Percentiles rank a stretch among this genome's conserved stretches.
Evolutionary conservation across 1,284 basidiomycete genomes (phyloP).

Genomic region (Erythrobasidium hasegawianum): DNA sequence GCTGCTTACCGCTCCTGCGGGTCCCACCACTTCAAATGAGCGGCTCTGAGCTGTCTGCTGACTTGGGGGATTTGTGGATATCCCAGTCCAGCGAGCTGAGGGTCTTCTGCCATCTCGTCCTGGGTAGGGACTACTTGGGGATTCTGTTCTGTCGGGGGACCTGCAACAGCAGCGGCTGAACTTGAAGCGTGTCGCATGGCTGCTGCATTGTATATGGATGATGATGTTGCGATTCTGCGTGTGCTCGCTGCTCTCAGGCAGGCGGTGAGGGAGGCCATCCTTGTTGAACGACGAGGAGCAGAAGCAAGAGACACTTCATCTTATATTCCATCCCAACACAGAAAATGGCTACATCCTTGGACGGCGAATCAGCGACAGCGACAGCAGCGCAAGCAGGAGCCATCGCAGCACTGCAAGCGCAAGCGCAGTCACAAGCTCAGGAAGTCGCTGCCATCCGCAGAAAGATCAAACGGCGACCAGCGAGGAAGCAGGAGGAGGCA

Average conservation of each 20-base stretch:
- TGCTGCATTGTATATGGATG: not conserved
- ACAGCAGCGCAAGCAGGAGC: slow-evolving; percentile 2
- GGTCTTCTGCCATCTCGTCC: slow-evolving; percentile 41
- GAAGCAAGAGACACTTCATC: too few species aligned
- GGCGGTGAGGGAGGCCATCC: not conserved
- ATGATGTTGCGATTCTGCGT: slow-evolving; percentile 4
- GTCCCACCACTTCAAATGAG: slow-evolving; percentile 41
- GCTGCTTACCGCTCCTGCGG: slow-evolving; percentile 41
- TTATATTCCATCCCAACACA: too few species aligned
- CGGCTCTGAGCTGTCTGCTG: slow-evolving; percentile 39
- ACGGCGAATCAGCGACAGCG: too few species aligned
- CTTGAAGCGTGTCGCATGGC: not conserved
- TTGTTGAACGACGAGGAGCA: too few species aligned
- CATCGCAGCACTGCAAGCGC: not conserved
- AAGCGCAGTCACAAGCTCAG: too few species aligned
- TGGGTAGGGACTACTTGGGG: slow-evolving; percentile 32
- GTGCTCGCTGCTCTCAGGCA: not conserved
- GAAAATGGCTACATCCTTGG: too few species aligned
- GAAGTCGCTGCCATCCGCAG: slow-evolving; percentile 3
- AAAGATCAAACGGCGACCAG: slow-evolving; percentile 44
- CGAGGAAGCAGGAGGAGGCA: slow-evolving; percentile 62
- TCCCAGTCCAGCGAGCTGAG: slow-evolving; percentile 40
- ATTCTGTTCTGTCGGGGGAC: slow-evolving; percentile 21
- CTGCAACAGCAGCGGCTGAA: slow-evolving; percentile 6
- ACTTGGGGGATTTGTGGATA: slow-evolving; percentile 40